Evolutionary conservation across 2,329 filamentous ascomycete species (phyloP), one percentile per base, ranked within the genome.

Genomic region (Aspergillus sp.): DNA sequence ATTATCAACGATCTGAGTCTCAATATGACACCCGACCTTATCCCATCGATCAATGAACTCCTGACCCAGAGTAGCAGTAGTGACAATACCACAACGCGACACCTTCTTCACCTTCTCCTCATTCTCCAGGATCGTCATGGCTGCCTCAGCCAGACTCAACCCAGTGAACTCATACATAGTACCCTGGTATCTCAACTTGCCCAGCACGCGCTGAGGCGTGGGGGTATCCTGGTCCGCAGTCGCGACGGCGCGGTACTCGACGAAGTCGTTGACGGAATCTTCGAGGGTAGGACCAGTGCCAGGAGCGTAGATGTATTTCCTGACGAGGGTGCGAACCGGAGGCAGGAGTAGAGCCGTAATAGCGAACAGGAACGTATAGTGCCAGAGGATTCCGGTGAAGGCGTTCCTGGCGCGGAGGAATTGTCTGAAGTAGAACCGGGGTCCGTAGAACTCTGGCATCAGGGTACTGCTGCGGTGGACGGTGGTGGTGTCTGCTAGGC

Each of bases 391-490:
- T 2, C 81, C 86, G 4, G 76, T 67, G 19, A 87, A 60, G 0
- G 76, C 66, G 57, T 80, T 84, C 21, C 79, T 79, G 4, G 84
- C 82, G 23, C 79, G 80, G 71, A 84, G 79, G 67, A 84, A 87
- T 64, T 86, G 82, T 52, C 78, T 80, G 71, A 87, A 85, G 59
- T 79, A 77, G 76, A 89, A 89, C 10, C 80, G 79, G 2, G 80
- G 78, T 0, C 85, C 86, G 67, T 88, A 89, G 41, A 82, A 77
- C n/a, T 80, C 78, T 10, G 81, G 81, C 61, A 84, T 82, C 25
- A 89, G 72, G 9, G 83, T 84, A 78, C 85, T 87, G 48, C 81
- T 85, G 58, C 86, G 82, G 66, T 88, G 82, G 25, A 88, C 83
- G 59, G 87, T 83, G 32, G 83, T 80, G 39, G 79, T 75, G 63